These are phyloP conservation scores for Aspergillus quadrilineatus DNA, from an alignment of 2,329 filamentous ascomycete genomes.

Conservation along the genomic window DNA sequence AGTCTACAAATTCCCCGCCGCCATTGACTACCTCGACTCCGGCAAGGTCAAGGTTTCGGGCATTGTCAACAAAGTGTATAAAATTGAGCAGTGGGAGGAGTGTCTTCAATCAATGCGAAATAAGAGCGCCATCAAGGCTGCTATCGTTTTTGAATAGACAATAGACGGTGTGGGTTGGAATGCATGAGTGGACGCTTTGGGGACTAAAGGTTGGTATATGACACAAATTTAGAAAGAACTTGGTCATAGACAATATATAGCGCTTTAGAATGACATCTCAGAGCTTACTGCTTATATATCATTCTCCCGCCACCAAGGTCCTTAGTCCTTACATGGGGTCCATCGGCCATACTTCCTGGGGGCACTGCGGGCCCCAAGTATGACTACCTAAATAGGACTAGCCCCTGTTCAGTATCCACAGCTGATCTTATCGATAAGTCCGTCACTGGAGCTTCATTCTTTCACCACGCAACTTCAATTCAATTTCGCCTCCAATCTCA, in stretches of 20 bases:
- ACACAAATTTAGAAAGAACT: neutral
- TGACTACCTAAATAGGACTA: neutral
- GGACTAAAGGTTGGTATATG: neutral
- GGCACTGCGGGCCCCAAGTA: neutral
- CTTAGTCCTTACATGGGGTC: neutral
- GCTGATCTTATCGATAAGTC: neutral
- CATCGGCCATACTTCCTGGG: neutral
- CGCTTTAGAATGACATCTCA: neutral
- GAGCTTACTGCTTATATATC: neutral
- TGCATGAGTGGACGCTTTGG: neutral
- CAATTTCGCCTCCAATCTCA: neutral
- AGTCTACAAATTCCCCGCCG: conserved; percentile 67
- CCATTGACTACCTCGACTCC: conserved; percentile 53
- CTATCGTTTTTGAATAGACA: conserved; percentile 65
- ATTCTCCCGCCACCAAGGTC: neutral
- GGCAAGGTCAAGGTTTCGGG: conserved; percentile 54
- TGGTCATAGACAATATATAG: neutral
- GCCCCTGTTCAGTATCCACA: neutral
- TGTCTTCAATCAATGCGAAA: conserved; percentile 69
- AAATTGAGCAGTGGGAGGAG: conserved; percentile 70
- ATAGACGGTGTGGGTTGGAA: neutral
- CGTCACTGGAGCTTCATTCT: neutral
- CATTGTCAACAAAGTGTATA: conserved; percentile 72
- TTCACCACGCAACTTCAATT: neutral
- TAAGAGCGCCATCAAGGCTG: conserved; percentile 72